phyloP scores from a whole-genome alignment of 768 basidiomycete species.

The Rhizopogon vinicolor region DNA sequence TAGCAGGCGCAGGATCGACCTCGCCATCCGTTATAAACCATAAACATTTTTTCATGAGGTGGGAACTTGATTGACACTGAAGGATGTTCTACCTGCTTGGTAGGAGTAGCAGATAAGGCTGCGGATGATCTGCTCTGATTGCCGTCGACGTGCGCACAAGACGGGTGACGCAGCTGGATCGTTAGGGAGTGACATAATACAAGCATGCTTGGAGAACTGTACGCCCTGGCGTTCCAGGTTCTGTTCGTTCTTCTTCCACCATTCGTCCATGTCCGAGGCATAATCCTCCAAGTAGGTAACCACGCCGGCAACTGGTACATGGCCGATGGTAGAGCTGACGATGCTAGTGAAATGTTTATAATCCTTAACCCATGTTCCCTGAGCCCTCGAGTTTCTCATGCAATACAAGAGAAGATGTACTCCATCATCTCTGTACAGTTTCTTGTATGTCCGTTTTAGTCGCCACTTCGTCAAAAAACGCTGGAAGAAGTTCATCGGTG shows the following conservation, averaged over 20 bases:
- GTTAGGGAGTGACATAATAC: constrained; percentile 26
- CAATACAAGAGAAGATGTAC: constrained; percentile 28
- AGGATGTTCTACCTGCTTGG: neutral
- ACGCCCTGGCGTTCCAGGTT: constrained; percentile 17
- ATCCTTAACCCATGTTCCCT: constrained; percentile 20
- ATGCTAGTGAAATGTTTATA: constrained; percentile 25
- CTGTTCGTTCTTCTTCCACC: constrained; percentile 26
- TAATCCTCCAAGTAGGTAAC: constrained; percentile 36
- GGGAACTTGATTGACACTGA: too few species aligned
- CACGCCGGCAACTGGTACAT: constrained; percentile 33
- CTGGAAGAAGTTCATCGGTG: constrained; percentile 17
- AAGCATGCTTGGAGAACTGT: constrained; percentile 26
- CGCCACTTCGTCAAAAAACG: constrained; percentile 8
- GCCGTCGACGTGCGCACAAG: neutral
- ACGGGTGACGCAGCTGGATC: constrained; percentile 1
- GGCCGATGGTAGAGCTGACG: constrained; percentile 17
- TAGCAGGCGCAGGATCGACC: too few species aligned
- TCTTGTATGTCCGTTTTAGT: constrained; percentile 16
- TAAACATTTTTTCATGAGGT: too few species aligned
- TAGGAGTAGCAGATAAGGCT: neutral
- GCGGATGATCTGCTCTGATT: neutral
- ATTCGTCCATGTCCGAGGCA: constrained; percentile 26
- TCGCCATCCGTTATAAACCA: too few species aligned
- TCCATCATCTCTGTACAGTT: constrained; percentile 28
- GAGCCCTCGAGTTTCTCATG: constrained; percentile 22